Percentiles rank a stretch among this genome's conserved stretches.
Evolutionary conservation across 2,329 filamentous ascomycete genomes (phyloP).

Genomic region (Periconia sp.): DNA sequence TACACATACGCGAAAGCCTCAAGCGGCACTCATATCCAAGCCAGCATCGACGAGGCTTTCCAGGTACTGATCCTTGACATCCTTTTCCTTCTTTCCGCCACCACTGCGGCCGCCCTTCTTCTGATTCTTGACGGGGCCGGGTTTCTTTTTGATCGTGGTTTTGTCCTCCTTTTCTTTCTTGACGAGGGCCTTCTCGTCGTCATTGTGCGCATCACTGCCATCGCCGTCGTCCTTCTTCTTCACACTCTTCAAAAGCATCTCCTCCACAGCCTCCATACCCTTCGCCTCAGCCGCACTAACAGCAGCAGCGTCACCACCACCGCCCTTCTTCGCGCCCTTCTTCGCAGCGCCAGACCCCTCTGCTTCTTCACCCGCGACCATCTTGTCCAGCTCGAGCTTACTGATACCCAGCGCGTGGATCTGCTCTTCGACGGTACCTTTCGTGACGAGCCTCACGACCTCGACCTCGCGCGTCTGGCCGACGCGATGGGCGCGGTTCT

Average conservation of each 20-base stretch:
- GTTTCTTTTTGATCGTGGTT: too few species aligned
- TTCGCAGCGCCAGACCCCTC: conserved; percentile 24
- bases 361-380: conserved; percentile 64
- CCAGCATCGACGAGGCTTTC: conserved; percentile 46
- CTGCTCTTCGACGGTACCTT: conserved; percentile 85
- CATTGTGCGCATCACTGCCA: neutral
- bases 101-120: conserved; percentile 2
- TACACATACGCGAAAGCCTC: too few species aligned
- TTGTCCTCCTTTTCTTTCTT: too few species aligned
- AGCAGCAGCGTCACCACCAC: neutral
- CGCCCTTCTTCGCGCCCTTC: neutral
- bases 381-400: conserved; percentile 85
- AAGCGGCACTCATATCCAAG: conserved; percentile 38
- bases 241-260: conserved; percentile 45
- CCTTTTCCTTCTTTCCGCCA: conserved; percentile 16
- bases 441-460: conserved; percentile 80
- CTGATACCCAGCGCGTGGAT: conserved; percentile 89
- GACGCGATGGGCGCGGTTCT: conserved; percentile 93
- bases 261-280: conserved; percentile 39
- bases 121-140: neutral
- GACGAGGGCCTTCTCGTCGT: conserved; percentile 1
- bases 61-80: conserved; percentile 47
- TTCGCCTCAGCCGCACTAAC: conserved; percentile 39
- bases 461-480: conserved; percentile 91
- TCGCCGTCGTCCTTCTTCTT: neutral